Evolutionary conservation across 805 yeast genomes (phyloP).

Genomic region (Wickerhamiella qilinensis): DNA sequence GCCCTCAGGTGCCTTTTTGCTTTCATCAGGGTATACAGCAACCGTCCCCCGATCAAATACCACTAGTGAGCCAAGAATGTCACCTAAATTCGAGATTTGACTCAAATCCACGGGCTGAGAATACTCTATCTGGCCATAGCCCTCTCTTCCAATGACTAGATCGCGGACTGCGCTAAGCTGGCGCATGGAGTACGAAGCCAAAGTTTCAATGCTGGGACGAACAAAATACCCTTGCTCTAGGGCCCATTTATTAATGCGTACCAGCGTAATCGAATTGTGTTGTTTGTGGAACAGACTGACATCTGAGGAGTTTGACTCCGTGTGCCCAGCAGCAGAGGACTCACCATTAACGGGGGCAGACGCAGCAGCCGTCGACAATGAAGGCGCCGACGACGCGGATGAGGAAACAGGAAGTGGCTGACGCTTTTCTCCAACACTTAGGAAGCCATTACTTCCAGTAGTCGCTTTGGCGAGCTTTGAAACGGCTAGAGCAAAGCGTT

Average conservation of each 20-base stretch:
- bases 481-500: not conserved
- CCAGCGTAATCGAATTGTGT: constrained; percentile 7
- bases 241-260: constrained; percentile 16
- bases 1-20: constrained; percentile 41
- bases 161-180: constrained; percentile 44
- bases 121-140: constrained; percentile 57
- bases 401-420: not conserved
- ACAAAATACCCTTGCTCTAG: constrained; percentile 51
- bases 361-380: not conserved
- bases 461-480: not conserved
- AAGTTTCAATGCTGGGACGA: constrained; percentile 49
- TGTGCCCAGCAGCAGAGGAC: not conserved
- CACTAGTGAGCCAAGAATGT: constrained; percentile 49
- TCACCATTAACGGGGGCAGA: not conserved
- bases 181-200: constrained; percentile 36
- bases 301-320: constrained; percentile 1
- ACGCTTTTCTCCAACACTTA: not conserved
- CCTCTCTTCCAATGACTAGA: constrained; percentile 57
- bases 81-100: constrained; percentile 37
- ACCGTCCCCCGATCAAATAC: constrained; percentile 45
- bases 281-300: constrained; percentile 1
- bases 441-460: not conserved
- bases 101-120: constrained; percentile 65
- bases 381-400: not conserved
- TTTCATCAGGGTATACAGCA: constrained; percentile 53